Evolutionary conservation across 768 basidiomycete genomes (phyloP), one percentile per base, ranked within the genome.

Genomic region (Suillus subaureus): DNA sequence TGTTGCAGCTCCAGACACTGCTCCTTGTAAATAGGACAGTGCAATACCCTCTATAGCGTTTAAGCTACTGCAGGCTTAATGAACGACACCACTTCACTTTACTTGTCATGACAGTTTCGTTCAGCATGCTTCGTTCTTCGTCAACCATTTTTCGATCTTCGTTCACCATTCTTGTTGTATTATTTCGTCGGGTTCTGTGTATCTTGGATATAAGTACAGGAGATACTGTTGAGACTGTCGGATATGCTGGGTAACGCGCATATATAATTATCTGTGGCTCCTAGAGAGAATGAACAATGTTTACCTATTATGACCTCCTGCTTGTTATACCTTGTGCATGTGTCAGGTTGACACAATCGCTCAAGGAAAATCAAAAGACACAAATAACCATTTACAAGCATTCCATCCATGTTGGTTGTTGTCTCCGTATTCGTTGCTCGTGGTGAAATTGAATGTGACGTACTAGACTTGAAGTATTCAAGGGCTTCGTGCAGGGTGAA

Each of bases 391-490:
- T 63, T 63, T 12, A 58, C 62, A 31, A 40, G 63, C 5, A 56
- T 49, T 26, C 23, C 23, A 49, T 26, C 49, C 45, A n/a, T 47
- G 5, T 47, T 23, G 47, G 47, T 2, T 2, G 4, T 26, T 26
- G 23, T 51, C 15, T 42, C n/a, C n/a, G 47, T 61, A 54, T 42
- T 64, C 37, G 47, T 64, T 47, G 54, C 47, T 64, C 62, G 43
- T 52, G 40, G 18, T 61, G 31, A 49, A 23, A 15, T 47, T 63
- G 47, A 18, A 31, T 16, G 4, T 1, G 18, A 52, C 8, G 18
- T 31, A 18, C 52, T 18, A 31, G 31, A 54, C 18, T 52, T 31
- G 28, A 52, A 31, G 16, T 18, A 16, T 52, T 52, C 28, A 18
- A 54, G 52, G 9, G 28, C 28, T 18, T 31, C 9, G 28, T 52